Conservation (phyloP, 305 asterid species). For the Striga hermonthica region DNA sequence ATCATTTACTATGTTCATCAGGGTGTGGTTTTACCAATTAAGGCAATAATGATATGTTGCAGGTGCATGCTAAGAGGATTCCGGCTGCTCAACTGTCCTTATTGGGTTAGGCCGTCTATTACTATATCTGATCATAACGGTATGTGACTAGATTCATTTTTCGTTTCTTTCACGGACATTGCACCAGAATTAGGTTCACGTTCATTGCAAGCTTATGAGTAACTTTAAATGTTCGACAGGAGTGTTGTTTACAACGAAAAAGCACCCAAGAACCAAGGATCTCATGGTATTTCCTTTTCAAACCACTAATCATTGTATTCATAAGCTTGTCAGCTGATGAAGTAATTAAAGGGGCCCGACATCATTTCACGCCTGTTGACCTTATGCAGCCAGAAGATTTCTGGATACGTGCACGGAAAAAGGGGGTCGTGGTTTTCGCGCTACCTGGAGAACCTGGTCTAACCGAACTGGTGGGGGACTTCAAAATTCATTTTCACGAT, state of each 20-base stretch:
- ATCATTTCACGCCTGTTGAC: slow-evolving; percentile 18
- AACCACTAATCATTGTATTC: slow-evolving; percentile 16
- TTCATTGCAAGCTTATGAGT: slow-evolving; percentile 30
- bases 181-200: too few relatives aligned
- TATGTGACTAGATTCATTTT: slow-evolving; percentile 35
- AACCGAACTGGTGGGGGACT: slow-evolving; percentile 87
- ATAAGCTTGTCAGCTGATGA: slow-evolving; percentile 18
- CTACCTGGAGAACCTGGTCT: slow-evolving; percentile 95
- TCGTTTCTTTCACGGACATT: slow-evolving; percentile 24
- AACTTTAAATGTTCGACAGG: slow-evolving; percentile 48
- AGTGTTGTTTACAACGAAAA: slow-evolving; percentile 76
- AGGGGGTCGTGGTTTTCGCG: slow-evolving; percentile 88
- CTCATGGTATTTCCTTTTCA: slow-evolving; percentile 63
- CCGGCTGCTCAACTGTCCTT: slow-evolving; percentile 83
- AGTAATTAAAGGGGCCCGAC: background rate
- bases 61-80: slow-evolving; percentile 99
- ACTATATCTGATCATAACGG: slow-evolving; percentile 86
- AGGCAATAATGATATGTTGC: slow-evolving; percentile 35
- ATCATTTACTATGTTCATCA: slow-evolving; percentile 36
- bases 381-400: slow-evolving; percentile 86
- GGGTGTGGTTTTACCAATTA: slow-evolving; percentile 13
- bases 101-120: slow-evolving; percentile 95
- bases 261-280: slow-evolving; percentile 88
- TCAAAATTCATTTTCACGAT: slow-evolving; percentile 88
- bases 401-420: slow-evolving; percentile 84